Percentiles rank a stretch among this genome's conserved stretches.
Evolutionary conservation across 176 grass and related monocot species (phyloP).

Genomic region (Pontederia paniculata): DNA sequence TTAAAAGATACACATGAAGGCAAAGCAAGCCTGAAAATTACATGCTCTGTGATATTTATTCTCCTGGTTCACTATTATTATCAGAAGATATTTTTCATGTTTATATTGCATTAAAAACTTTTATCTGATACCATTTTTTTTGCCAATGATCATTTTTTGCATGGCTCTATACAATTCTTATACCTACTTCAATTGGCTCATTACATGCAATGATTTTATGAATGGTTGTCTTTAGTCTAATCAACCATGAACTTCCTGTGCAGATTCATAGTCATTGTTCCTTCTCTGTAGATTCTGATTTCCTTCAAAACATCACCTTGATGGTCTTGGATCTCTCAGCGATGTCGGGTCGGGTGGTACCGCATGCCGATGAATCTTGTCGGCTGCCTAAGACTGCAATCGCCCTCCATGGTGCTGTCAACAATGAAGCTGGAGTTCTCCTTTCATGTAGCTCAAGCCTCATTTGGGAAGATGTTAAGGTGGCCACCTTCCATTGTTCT

Average conservation of each 20-base stretch:
- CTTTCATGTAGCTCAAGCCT: constrained; percentile 44
- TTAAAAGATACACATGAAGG: no score
- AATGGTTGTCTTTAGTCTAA: no score
- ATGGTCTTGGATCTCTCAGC: constrained; percentile 54
- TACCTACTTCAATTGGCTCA: no score
- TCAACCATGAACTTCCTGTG: neutral
- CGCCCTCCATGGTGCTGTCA: constrained; percentile 23
- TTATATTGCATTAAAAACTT: no score
- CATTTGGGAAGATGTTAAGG: constrained; percentile 40
- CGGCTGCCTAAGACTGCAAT: constrained; percentile 49
- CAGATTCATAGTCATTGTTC: constrained; percentile 11
- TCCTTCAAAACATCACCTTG: constrained; percentile 72
- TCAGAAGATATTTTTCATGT: no score
- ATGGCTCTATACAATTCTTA: no score
- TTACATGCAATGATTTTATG: no score
- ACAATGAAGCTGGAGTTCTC: constrained; percentile 45
- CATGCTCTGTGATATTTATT: no score
- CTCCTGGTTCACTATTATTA: no score
- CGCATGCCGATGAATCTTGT: constrained; percentile 54
- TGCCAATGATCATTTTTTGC: no score
- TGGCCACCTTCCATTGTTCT: constrained; percentile 45
- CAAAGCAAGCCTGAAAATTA: no score
- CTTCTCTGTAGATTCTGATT: constrained; percentile 35
- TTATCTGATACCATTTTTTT: no score
- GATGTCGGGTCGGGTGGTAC: constrained; percentile 73